Evolutionary conservation across 768 basidiomycete genomes (phyloP).

Genomic region (Antrodiella citrinella): DNA sequence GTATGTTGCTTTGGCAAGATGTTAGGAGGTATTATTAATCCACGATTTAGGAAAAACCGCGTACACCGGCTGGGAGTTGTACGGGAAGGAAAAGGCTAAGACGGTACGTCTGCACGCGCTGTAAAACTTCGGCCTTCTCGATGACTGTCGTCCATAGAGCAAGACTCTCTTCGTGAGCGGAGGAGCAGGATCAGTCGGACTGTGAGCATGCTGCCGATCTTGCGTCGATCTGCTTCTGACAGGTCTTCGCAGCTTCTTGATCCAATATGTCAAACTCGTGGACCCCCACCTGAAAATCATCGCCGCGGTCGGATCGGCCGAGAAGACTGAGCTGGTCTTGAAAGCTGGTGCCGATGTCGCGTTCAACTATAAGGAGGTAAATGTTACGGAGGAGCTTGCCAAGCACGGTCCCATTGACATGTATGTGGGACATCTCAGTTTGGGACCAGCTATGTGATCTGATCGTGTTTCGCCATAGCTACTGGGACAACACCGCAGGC

Average conservation of each 20-base stretch:
- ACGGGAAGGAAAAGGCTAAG: background rate
- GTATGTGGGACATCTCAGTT: too few relatives aligned
- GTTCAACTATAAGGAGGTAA: conserved; percentile 66
- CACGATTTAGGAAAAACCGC: background rate
- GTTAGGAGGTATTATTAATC: too few relatives aligned
- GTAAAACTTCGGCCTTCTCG: background rate
- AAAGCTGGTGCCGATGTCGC: conserved; percentile 57
- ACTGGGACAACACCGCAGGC: conserved; percentile 26
- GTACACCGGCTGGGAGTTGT: background rate
- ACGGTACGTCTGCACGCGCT: too few relatives aligned
- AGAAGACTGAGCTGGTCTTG: conserved; percentile 56
- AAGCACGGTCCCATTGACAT: conserved; percentile 52
- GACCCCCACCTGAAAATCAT: conserved; percentile 48
- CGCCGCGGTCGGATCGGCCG: conserved; percentile 63
- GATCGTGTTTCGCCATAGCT: conserved; percentile 11
- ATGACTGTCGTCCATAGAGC: too few relatives aligned
- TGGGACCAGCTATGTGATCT: too few relatives aligned
- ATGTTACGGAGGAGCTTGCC: conserved; percentile 40
- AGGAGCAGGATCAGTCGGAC: conserved; percentile 26
- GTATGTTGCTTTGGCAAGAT: too few relatives aligned
- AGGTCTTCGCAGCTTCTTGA: conserved; percentile 18
- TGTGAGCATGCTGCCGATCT: background rate
- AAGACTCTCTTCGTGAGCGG: conserved; percentile 42
- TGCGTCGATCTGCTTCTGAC: background rate
- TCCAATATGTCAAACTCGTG: conserved; percentile 33